Base-by-base conservation (phyloP, 2,329 filamentous ascomycete genomes). In the Alternaria arborescens region DNA sequence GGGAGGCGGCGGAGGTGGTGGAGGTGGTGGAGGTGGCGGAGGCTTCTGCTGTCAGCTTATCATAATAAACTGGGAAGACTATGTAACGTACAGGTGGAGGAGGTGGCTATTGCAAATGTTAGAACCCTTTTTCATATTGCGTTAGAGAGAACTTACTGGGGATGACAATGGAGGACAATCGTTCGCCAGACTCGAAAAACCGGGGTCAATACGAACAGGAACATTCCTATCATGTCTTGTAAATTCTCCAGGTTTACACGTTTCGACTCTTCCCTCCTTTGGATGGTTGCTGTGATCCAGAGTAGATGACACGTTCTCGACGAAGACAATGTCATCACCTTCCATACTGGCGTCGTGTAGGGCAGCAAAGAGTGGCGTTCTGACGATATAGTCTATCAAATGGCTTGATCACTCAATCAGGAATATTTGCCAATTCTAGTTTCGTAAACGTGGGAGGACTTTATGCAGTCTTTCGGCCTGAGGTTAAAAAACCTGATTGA, bases 281-380 rank as follows among this genome's bases (percentile, higher is more conserved):
- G 0, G 20, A 5, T 16, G 11, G 4, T 16, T 24, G 11, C 20
- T 1, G 20, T 0, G 0, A 24, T 24, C 7, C 40, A 42, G 3
- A 12, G 40, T 63, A 16, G 59, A 59, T 3, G 66, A 57, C 6
- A 57, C 59, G 26, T 43, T 46, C 20, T 65, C 66, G 1, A 68
- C 40, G 7, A 66, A 54, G 4, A 68, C 66, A 14, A 68, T 40
- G 16, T 68, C 66, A 4, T 64, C 66, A 3, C 34, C 32, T 34
- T 58, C 60, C 62, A 63, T 65, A 24, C 0, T 20, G 22, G 20
- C 12, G 20, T 24, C 22, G 8, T 8, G 11, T 42, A 24, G 11
- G 12, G 20, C 14, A 42, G 1, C 12, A 7, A 24, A 16, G 6
- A 24, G 40, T 16, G 6, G 4, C 4, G 12, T 8, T 42, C 4